Base-by-base conservation (phyloP, 2,329 filamentous ascomycete species). In the Rhynchosporium agropyri region DNA sequence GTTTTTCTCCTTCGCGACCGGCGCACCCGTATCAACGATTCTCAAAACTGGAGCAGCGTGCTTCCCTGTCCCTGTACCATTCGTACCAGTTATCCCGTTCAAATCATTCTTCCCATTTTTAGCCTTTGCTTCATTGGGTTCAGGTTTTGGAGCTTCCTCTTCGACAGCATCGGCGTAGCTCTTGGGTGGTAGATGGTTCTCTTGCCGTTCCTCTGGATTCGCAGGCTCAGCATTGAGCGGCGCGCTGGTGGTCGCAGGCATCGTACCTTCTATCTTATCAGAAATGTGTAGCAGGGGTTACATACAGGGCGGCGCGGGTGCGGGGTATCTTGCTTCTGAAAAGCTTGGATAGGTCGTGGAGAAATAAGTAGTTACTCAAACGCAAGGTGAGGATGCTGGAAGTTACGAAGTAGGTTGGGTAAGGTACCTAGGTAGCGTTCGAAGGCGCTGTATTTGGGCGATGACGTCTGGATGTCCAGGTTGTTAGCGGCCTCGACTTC, bases 131-230 rank as follows among this genome's bases (percentile, higher is more conserved):
- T 10, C 42, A 38, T 65, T 63, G 8, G 42, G 51, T 28, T 50
- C 63, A 29, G 62, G 53, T n/a, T 51, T 33, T 6, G 58, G 62
- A 53, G 66, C 50, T 20, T 63, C 63, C 55, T 71, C 66, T 59
- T 74, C 69, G 4, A 68, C 71, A 36, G 71, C 77, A 66, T 75
- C 74, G 51, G 74, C 76, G 62, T 78, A 78, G 31, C 75, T 77
- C 65, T 78, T 79, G 13, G 67, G 77, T 45, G 73, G 70, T 8
- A 76, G 70, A 48, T 74, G 61, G 33, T 73, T 63, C 60, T 73
- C 69, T 63, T 72, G 65, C 62, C 73, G 74, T 46, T 73, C 74
- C 57, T 71, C 66, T 12, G 74, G 71, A 12, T 68, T 45, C 31
- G 75, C 70, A 33, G 76, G 73, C 64, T 76, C 74, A 6, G 71